These are phyloP conservation scores for Eucalyptus urophylla DNA, from an alignment of 345 rosid species.

Conservation along the genomic window DNA sequence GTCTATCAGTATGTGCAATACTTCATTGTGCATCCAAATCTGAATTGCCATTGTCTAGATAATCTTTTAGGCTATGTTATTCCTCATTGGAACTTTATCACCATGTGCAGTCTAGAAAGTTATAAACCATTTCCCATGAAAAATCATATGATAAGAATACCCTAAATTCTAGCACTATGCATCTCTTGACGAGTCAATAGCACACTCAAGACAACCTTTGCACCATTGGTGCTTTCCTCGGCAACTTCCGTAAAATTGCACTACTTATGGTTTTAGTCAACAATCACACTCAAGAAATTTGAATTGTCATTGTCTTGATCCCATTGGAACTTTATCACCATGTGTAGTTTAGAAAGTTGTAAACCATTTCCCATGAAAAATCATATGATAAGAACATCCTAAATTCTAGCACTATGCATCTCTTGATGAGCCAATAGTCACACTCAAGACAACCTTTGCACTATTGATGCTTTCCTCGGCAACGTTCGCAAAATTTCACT, in stretches of 20 bases:
- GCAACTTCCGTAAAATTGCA: too few species aligned
- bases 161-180: too few species aligned
- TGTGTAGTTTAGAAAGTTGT: neutral
- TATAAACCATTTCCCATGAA: too few species aligned
- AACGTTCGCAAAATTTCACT: accelerated
- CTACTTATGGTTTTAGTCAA: too few species aligned
- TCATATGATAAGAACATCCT: neutral
- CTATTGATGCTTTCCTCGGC: neutral
- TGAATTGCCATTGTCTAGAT: neutral
- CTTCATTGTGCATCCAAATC: neutral
- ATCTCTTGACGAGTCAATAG: too few species aligned
- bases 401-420: neutral
- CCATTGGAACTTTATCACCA: neutral
- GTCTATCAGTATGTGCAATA: neutral
- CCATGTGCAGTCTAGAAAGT: too few species aligned
- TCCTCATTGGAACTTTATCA: neutral
- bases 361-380: neutral
- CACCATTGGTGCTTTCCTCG: too few species aligned
- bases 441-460: neutral
- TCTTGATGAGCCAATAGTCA: neutral
- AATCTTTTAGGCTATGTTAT: neutral
- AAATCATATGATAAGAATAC: too few species aligned
- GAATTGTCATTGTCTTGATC: neutral
- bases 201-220: too few species aligned
- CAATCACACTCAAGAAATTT: too few species aligned